Base-by-base conservation (phyloP, 108 stramenopile species). In the Skeletonema potamos region DNA sequence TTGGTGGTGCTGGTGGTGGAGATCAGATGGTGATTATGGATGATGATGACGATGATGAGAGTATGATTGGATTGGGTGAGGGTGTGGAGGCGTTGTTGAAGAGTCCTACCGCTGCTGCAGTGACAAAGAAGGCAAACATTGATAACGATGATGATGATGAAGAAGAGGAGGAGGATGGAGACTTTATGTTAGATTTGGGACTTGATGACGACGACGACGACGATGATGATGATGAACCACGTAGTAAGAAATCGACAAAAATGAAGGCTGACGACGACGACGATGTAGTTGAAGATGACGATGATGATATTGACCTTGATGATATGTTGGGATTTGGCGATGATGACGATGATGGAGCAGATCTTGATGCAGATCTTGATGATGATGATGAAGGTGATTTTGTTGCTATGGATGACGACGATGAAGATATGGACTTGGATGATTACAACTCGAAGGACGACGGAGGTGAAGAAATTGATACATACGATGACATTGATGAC, bases 1-100 rank as follows among this genome's bases (percentile, higher is more conserved):
- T 17, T 51, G 66, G 61, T 24, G 84, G 85, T 41, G 11, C 1
- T 22, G 29, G 60, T 17, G 69, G 65, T 9, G 60, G 68, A 6
- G 72, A 80, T 58, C 76, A 76, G 10, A 80, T 80, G 67, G 70
- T 87, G 9, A 87, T 92, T 72, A 90, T 92, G 85, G 87, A 86
- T 28, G 89, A 90, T 70, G 92, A 90, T 37, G 89, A 90, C 1
- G 88, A 86, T 6, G 88, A 89, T 29, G 92, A 82, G 11, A 58
- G 68, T 58, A 89, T 54, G 86, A 84, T 67, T 77, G 90, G 70
- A 87, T 85, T 81, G 88, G 88, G 79, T 46, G 82, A 77, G 58
- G 90, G 76, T 76, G 89, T 74, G 65, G 78, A 28, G 68, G 77
- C 28, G 73, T 73, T 54, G 82, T 79, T 68, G 69, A 78, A 39